Percentiles rank a stretch among this genome's conserved stretches.
These are phyloP conservation scores for Leishmania amazonensis DNA, from an alignment of 208 protist genomes.

Conservation along the genomic window DNA sequence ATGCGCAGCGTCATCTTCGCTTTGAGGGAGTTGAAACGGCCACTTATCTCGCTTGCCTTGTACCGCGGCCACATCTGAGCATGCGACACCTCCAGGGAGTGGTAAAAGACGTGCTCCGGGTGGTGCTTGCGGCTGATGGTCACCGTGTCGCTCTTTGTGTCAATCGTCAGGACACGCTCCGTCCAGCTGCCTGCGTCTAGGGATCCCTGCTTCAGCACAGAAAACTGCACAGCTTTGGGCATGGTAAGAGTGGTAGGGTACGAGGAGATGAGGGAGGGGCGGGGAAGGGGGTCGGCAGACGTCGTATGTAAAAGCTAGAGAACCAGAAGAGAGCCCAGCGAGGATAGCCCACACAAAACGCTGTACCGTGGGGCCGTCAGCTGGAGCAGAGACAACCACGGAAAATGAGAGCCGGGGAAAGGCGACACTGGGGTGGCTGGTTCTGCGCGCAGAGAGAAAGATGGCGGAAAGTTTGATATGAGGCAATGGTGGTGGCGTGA, in stretches of 20 bases:
- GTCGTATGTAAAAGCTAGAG: background rate
- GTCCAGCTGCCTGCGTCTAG: conserved; percentile 14
- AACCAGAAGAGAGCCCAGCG: background rate
- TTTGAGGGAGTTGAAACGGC: conserved; percentile 17
- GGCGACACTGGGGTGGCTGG: background rate
- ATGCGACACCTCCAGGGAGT: conserved; percentile 12
- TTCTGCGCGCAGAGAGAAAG: background rate
- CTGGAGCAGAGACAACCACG: background rate
- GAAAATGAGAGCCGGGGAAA: background rate
- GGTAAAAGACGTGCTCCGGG: conserved; percentile 24
- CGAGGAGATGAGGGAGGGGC: background rate
- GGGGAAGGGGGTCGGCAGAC: background rate
- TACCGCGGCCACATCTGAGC: conserved; percentile 33
- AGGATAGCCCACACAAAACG: background rate
- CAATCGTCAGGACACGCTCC: conserved; percentile 27
- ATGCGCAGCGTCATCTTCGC: conserved; percentile 26
- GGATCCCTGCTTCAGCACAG: conserved; percentile 23
- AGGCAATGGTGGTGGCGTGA: background rate
- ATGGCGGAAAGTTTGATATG: background rate
- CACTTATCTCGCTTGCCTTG: conserved; percentile 8
- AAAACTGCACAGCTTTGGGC: conserved; percentile 19
- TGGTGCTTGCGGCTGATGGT: conserved; percentile 32
- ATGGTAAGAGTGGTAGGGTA: background rate
- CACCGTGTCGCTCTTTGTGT: conserved; percentile 20
- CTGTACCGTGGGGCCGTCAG: background rate